A percentile compares a stretch with the other conserved stretches of the same genome.
These are phyloP conservation scores for Amesomyces nigricolor DNA, from an alignment of 2,329 filamentous ascomycete genomes.

Conservation along the genomic window DNA sequence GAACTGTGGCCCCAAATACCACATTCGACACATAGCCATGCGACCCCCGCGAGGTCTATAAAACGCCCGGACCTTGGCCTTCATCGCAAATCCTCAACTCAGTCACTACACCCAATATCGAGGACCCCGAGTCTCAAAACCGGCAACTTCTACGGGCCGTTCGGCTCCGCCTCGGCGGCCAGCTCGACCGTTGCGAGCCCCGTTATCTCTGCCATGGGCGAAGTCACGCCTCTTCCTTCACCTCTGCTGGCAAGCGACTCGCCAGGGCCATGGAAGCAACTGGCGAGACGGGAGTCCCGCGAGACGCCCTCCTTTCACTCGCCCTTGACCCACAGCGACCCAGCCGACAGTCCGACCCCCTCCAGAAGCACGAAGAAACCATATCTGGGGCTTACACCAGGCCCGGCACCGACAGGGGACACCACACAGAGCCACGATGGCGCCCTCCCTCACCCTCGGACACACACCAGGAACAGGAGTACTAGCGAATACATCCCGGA, in stretches of 20 bases:
- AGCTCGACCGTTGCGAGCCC: slow-evolving; percentile 68
- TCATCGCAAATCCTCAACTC: slow-evolving; percentile 38
- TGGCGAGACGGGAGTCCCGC: slow-evolving; percentile 44
- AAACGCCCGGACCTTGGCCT: slow-evolving; percentile 25
- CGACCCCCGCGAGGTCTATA: slow-evolving; percentile 23
- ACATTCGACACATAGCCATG: slow-evolving; percentile 21
- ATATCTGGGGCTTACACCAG: slow-evolving; percentile 44
- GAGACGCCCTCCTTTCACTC: slow-evolving; percentile 36
- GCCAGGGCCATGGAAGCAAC: slow-evolving; percentile 59
- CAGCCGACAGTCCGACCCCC: slow-evolving; percentile 30
- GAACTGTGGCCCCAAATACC: slow-evolving; percentile 20
- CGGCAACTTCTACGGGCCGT: slow-evolving; percentile 42
- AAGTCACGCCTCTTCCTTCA: slow-evolving; percentile 73
- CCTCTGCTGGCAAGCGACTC: slow-evolving; percentile 62
- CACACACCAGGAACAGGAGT: slow-evolving; percentile 70
- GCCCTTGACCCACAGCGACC: slow-evolving; percentile 30
- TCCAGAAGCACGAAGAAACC: slow-evolving; percentile 53
- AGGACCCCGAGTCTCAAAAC: slow-evolving; percentile 58
- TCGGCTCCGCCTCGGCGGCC: slow-evolving; percentile 49
- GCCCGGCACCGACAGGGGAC: slow-evolving; percentile 29
- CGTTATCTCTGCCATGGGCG: slow-evolving; percentile 67
- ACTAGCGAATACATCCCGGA: slow-evolving; percentile 85
- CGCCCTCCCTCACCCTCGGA: slow-evolving; percentile 28
- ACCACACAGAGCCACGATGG: slow-evolving; percentile 29
- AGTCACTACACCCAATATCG: slow-evolving; percentile 47